Conservation (phyloP, 2,329 filamentous ascomycete species). For the Lasiodiplodia gonubiensis region DNA sequence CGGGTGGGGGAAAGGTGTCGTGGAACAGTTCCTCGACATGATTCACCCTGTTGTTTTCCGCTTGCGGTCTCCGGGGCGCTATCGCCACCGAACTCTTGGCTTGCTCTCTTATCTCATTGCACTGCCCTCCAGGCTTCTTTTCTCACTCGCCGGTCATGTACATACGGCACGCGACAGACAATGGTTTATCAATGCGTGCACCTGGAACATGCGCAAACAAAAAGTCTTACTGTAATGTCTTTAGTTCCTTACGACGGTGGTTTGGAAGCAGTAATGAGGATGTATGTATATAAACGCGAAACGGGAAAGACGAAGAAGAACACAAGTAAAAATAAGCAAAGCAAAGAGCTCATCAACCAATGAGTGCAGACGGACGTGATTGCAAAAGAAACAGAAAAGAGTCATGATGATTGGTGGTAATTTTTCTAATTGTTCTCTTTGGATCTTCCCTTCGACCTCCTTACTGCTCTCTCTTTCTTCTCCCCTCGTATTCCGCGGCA, state of each 20-base stretch:
- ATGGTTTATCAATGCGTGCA: neutral
- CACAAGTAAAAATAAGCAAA: neutral
- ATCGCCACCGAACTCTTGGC: neutral
- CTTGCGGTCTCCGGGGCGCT: neutral
- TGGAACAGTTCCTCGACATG: neutral
- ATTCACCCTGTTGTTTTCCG: neutral
- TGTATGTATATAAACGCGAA: neutral
- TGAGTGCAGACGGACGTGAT: neutral
- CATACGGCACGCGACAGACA: neutral
- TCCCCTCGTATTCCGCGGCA: neutral
- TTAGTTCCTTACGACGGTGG: neutral
- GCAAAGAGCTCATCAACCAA: neutral
- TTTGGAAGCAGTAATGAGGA: neutral
- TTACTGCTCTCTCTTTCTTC: neutral
- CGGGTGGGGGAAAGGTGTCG: constrained; percentile 1
- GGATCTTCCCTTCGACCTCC: neutral
- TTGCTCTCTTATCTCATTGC: neutral
- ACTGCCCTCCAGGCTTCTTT: neutral
- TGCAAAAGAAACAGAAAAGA: neutral
- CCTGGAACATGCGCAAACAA: neutral
- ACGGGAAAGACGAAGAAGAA: neutral
- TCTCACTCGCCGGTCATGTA: neutral
- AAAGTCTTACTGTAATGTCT: neutral
- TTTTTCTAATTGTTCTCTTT: neutral
- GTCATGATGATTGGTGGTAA: neutral